Evolutionary conservation across 2,329 filamentous ascomycete species (phyloP), one percentile per base, ranked within the genome.

Genomic region (Catunica adiposa): DNA sequence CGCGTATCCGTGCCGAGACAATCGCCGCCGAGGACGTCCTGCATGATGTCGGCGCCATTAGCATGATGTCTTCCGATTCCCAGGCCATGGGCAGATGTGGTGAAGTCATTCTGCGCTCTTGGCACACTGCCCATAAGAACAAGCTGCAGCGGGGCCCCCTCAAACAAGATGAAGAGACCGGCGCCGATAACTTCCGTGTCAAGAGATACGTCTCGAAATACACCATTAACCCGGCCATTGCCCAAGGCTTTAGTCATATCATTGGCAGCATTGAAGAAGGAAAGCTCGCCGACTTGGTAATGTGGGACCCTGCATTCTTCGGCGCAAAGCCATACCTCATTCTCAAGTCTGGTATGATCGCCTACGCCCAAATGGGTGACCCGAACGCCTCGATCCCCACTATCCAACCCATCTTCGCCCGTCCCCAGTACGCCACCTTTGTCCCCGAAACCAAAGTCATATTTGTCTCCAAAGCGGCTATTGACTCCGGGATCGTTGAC

Each of bases 91-190:
- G 90, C 56, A 84, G 90, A 53, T 94, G 88, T 66, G 90, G 90
- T 61, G 90, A 97, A 71, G 90, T 97, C 55, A 80, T 97, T 59
- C 74, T 94, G 23, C 80, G 90, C 11, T 96, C 90, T 0, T 97
- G 90, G 90, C 89, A 96, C 69, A 97, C 90, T 1, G 90, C 90
- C 0, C 88, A 96, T 70, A 96, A 96, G 78, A 97, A 97, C 67
- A 95, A 94, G 69, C 66, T 82, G 17, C 89, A 96, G 70, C 78
- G 89, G 7, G 90, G 90, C 0, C 65, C 69, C 1, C 70, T 97
- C 26, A 72, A 78, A 5, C 86, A 94, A 71, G 90, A 97, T 63
- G 75, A 83, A 60, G 86, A 78, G 22, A 83, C 85, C 0, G 83
- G 74, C 9, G 87, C 85, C 0, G 90, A 97, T 65, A 97, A 97